These are phyloP conservation scores for Colletotrichum sp. DNA, from an alignment of 2,329 filamentous ascomycete genomes.

Conservation along the genomic window DNA sequence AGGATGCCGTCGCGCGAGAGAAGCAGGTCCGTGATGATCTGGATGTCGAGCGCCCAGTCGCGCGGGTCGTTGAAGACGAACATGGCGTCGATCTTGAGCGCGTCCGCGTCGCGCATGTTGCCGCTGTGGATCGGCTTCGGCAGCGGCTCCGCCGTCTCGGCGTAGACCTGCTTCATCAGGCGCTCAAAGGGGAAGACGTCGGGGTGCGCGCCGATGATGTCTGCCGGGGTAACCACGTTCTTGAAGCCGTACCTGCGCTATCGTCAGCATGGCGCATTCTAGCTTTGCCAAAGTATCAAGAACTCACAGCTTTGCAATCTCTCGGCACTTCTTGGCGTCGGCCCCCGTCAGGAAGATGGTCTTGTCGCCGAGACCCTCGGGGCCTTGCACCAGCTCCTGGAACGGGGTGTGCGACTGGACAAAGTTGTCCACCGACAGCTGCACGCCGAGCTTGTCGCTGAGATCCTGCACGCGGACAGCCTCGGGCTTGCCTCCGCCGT, in stretches of 20 bases:
- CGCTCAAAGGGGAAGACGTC: slow-evolving; percentile 84
- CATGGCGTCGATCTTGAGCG: slow-evolving; percentile 84
- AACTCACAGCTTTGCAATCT: slow-evolving; percentile 70
- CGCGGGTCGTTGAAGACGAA: slow-evolving; percentile 96
- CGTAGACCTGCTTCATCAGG: slow-evolving; percentile 67
- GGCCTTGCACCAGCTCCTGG: slow-evolving; percentile 68
- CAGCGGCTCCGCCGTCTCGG: slow-evolving; percentile 59
- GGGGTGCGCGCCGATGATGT: slow-evolving; percentile 78
- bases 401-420: slow-evolving; percentile 94
- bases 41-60: slow-evolving; percentile 91
- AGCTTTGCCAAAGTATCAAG: slow-evolving; percentile 27
- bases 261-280: background rate
- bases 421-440: slow-evolving; percentile 61
- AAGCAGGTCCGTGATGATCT: slow-evolving; percentile 83
- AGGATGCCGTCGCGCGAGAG: slow-evolving; percentile 79
- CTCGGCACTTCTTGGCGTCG: slow-evolving; percentile 68
- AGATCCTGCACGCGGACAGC: slow-evolving; percentile 24
- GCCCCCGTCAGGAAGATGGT: slow-evolving; percentile 79
- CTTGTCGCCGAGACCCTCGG: slow-evolving; percentile 60
- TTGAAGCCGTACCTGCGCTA: slow-evolving; percentile 69
- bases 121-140: slow-evolving; percentile 53
- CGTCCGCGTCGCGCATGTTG: slow-evolving; percentile 39
- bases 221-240: slow-evolving; percentile 83
- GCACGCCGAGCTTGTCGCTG: slow-evolving; percentile 49
- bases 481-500: slow-evolving; percentile 90